phyloP scores from a whole-genome alignment of 164 flowering plant species.

The Magnolia officinalis region DNA sequence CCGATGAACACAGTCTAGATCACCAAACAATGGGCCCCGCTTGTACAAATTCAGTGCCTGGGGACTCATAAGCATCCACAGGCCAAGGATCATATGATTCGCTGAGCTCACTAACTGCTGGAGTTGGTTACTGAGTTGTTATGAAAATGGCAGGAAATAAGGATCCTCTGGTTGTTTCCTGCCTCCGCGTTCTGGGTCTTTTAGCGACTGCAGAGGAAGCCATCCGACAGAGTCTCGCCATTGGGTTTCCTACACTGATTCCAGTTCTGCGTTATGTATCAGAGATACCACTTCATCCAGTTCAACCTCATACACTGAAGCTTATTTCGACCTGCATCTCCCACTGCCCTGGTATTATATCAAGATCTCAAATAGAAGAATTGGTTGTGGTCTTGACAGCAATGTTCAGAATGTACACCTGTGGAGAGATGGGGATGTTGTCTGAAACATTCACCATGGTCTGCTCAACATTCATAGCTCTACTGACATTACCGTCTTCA shows the following conservation, averaged over 20 bases:
- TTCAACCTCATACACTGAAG: conserved; percentile 59
- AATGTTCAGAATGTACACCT: conserved; percentile 55
- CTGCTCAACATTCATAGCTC: conserved; percentile 63
- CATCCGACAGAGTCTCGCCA: conserved; percentile 65
- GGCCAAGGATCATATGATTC: not conserved
- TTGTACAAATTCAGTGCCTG: not conserved
- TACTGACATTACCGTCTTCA: conserved; percentile 56
- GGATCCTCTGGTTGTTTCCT: conserved; percentile 62
- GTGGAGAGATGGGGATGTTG: conserved; percentile 66
- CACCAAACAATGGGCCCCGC: not conserved
- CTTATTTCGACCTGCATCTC: conserved; percentile 55
- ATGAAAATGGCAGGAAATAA: conserved; percentile 46
- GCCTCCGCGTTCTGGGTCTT: conserved; percentile 68
- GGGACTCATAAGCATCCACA: not conserved
- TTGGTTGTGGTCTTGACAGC: conserved; percentile 45
- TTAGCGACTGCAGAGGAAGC: conserved; percentile 59
- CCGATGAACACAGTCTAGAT: not conserved
- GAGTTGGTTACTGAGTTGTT: not conserved
- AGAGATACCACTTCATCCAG: conserved; percentile 82
- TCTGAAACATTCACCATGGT: conserved; percentile 56
- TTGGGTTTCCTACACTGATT: conserved; percentile 80
- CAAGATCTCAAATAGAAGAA: conserved; percentile 61
- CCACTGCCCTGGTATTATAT: conserved; percentile 67
- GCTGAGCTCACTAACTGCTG: not conserved
- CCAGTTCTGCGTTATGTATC: conserved; percentile 62